A percentile compares a stretch with the other conserved stretches of the same genome.
phyloP scores from a whole-genome alignment of 768 basidiomycete species.

The Pulveroboletus sp. region DNA sequence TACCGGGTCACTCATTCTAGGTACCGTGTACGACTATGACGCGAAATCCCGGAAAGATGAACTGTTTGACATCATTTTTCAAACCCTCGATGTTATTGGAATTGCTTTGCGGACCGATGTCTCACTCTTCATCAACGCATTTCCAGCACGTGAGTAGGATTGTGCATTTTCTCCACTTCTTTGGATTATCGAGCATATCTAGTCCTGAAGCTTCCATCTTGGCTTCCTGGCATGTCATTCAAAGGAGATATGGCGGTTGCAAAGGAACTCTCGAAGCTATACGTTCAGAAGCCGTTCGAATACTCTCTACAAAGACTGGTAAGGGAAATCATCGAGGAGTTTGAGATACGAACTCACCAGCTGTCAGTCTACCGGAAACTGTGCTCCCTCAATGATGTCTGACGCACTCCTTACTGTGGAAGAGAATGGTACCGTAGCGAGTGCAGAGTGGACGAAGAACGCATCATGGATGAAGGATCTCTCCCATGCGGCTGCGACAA shows the following conservation, averaged over 20 bases:
- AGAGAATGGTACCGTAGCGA: slow-evolving; percentile 1
- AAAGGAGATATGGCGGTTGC: slow-evolving; percentile 19
- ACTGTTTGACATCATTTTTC: slow-evolving; percentile 8
- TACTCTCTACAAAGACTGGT: slow-evolving; percentile 18
- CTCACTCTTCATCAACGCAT: slow-evolving; percentile 15
- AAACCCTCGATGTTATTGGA: slow-evolving; percentile 2
- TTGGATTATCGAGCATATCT: background rate
- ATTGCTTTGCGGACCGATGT: slow-evolving; percentile 17
- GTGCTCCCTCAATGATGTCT: slow-evolving; percentile 15
- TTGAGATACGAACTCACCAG: background rate
- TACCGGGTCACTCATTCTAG: slow-evolving; percentile 19
- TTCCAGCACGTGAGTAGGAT: slow-evolving; percentile 15
- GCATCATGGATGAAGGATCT: slow-evolving; percentile 9
- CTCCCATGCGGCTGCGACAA: slow-evolving; percentile 22
- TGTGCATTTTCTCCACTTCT: background rate
- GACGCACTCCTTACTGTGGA: slow-evolving; percentile 15
- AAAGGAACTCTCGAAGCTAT: slow-evolving; percentile 13
- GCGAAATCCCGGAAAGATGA: slow-evolving; percentile 10
- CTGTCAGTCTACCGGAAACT: slow-evolving; percentile 7
- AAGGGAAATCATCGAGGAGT: background rate
- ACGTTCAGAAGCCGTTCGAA: slow-evolving; percentile 15
- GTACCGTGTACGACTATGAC: slow-evolving; percentile 19
- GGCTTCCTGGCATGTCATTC: slow-evolving; percentile 25
- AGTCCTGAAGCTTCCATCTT: slow-evolving; percentile 22
- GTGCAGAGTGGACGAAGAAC: too few relatives aligned